phyloP scores from a whole-genome alignment of 257 asterid genomes.

The Capsicum baccatum region DNA sequence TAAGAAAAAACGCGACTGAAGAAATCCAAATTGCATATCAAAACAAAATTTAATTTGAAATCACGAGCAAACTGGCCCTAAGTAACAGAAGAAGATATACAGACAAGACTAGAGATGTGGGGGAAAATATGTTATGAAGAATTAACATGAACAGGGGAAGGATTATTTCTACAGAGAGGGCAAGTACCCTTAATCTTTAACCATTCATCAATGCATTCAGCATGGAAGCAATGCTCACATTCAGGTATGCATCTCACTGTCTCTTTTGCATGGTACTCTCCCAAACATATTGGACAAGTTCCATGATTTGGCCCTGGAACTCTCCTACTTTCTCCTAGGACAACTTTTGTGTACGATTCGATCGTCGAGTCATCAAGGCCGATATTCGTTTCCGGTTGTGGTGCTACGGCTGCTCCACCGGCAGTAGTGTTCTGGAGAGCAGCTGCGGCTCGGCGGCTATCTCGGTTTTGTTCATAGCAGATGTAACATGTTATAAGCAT shows the following conservation, averaged over 20 bases:
- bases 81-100: neutral
- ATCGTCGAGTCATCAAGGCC: slow-evolving; percentile 74
- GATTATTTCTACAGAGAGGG: slow-evolving; percentile 78
- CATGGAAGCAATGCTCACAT: slow-evolving; percentile 83
- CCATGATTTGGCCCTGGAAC: slow-evolving; percentile 61
- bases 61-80: neutral
- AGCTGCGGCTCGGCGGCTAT: slow-evolving; percentile 4
- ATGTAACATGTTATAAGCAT: slow-evolving; percentile 36
- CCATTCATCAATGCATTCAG: slow-evolving; percentile 86
- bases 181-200: slow-evolving; percentile 62
- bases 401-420: slow-evolving; percentile 31
- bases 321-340: slow-evolving; percentile 70
- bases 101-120: neutral
- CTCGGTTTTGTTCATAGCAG: slow-evolving; percentile 20
- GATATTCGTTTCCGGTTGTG: slow-evolving; percentile 28
- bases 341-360: slow-evolving; percentile 64
- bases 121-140: neutral
- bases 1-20: too few relatives aligned
- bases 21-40: too few relatives aligned
- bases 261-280: slow-evolving; percentile 68
- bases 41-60: neutral
- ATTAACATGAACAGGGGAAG: slow-evolving; percentile 40
- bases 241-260: slow-evolving; percentile 60
- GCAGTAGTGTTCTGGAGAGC: slow-evolving; percentile 29
- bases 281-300: slow-evolving; percentile 75